These are phyloP conservation scores for Bacterosira constricta DNA, from an alignment of 108 stramenopile genomes.

Conservation along the genomic window DNA sequence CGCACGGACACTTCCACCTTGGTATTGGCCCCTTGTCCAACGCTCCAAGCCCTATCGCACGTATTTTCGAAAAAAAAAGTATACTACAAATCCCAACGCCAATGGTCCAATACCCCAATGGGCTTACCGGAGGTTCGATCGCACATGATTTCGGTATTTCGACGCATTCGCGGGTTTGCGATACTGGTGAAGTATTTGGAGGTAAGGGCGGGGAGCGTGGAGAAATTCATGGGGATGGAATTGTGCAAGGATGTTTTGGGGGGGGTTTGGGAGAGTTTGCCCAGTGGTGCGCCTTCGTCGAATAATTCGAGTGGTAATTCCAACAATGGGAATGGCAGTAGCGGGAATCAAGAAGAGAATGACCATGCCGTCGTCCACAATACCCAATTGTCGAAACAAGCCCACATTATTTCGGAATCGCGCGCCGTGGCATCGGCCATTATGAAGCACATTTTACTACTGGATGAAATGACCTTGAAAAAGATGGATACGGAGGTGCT, in stretches of 20 bases:
- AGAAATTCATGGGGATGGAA: conserved; percentile 49
- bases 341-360: conserved; percentile 20
- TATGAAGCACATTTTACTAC: conserved; percentile 57
- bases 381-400: conserved; percentile 36
- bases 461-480: conserved; percentile 67
- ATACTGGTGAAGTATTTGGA: conserved; percentile 58
- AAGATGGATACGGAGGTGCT: conserved; percentile 62
- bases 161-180: conserved; percentile 53
- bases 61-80: conserved; percentile 77
- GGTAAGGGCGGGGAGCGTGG: conserved; percentile 31
- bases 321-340: background rate
- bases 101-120: conserved; percentile 50
- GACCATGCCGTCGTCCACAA: conserved; percentile 32
- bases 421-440: conserved; percentile 52
- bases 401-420: conserved; percentile 38
- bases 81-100: conserved; percentile 77
- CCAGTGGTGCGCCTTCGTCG: background rate
- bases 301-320: conserved; percentile 9
- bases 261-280: conserved; percentile 15
- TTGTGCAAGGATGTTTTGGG: conserved; percentile 20
- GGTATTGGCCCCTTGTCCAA: conserved; percentile 6
- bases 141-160: conserved; percentile 68
- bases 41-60: conserved; percentile 55
- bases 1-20: background rate
- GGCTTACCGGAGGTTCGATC: conserved; percentile 67